Percentiles rank a stretch among this genome's conserved stretches.
Conservation (phyloP, 352 stramenopile species). For the Pythium rishiriense region DNA sequence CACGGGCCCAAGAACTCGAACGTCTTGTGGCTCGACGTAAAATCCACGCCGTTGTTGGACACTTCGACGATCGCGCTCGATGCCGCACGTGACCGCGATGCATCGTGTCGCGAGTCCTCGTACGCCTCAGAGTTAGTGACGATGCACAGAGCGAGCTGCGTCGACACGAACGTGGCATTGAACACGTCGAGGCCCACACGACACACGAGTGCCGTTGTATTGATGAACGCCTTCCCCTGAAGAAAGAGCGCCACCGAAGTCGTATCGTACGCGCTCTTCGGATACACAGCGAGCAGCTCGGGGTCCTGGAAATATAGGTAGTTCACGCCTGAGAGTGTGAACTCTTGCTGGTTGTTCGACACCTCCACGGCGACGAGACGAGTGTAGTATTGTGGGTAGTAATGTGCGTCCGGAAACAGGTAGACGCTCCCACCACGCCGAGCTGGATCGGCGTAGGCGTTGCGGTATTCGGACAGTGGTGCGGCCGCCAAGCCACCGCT, state of each 20-base stretch:
- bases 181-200: slow-evolving; percentile 81
- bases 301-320: slow-evolving; percentile 94
- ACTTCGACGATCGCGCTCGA: slow-evolving; percentile 82
- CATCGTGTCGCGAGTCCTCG: slow-evolving; percentile 33
- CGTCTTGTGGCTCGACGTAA: slow-evolving; percentile 70
- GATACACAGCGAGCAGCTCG: slow-evolving; percentile 61
- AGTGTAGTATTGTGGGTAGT: slow-evolving; percentile 87
- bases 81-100: slow-evolving; percentile 10
- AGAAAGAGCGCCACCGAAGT: slow-evolving; percentile 60
- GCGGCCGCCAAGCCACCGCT: slow-evolving; percentile 55
- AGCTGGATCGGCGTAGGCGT: slow-evolving; percentile 55
- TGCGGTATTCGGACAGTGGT: slow-evolving; percentile 74
- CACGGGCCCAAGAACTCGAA: slow-evolving; percentile 84
- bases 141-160: slow-evolving; percentile 90
- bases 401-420: slow-evolving; percentile 79
- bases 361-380: slow-evolving; percentile 93
- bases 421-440: slow-evolving; percentile 50
- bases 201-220: slow-evolving; percentile 90
- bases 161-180: slow-evolving; percentile 85
- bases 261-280: slow-evolving; percentile 50
- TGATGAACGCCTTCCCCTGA: slow-evolving; percentile 87
- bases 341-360: slow-evolving; percentile 96
- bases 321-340: slow-evolving; percentile 86
- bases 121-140: slow-evolving; percentile 43
- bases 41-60: slow-evolving; percentile 96